Base-by-base conservation (phyloP, 805 yeast genomes). In the Wickerhamiella dianesei region DNA sequence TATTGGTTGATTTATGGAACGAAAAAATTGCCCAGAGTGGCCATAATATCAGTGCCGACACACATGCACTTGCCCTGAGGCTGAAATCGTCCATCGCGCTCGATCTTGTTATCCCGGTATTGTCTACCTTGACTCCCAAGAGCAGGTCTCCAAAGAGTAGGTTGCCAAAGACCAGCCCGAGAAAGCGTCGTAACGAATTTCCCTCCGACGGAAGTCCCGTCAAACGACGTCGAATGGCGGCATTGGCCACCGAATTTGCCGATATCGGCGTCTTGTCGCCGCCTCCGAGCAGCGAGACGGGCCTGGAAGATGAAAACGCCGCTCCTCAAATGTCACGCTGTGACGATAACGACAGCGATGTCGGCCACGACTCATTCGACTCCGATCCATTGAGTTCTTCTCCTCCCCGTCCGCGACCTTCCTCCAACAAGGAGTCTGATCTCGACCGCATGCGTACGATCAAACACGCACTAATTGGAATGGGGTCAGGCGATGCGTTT, bases 1-100 rank as follows among this genome's bases (percentile, higher is more conserved):
- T 43, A 5, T 40, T 48, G n/a, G 37, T 51, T n/a, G 42, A 44
- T 2, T n/a, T 53, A 14, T 53, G 56, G 56, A 53, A 53, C 40
- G 3, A 14, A 2, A 37, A 40, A 5, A 40, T 53, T 2, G 44
- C 17, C 3, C 44, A 48, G 1, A 4, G 14, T 19, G 37, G 48
- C 16, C 4, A 41, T 3, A 16, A 20, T 6, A 25, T 25, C 6
- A 25, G 32, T 25, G 32, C 12, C 46, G 47, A 13, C 54, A 51
- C 3, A 29, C 55, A 2, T 51, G 51, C 32, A 35, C 51, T 3
- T 32, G 48, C 2, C 8, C 21, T 8, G n/a, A 42, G 1, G 37
- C 29, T 18, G 45, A 41, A 3, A 25, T 37, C 2, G 40, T 39
- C 19, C 18, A 46, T 4, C 18, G 8, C 9, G 32, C 14, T 1